Percentiles rank a stretch among this genome's conserved stretches.
phyloP scores from a whole-genome alignment of 768 basidiomycete species.

The Naganishia kalamii region DNA sequence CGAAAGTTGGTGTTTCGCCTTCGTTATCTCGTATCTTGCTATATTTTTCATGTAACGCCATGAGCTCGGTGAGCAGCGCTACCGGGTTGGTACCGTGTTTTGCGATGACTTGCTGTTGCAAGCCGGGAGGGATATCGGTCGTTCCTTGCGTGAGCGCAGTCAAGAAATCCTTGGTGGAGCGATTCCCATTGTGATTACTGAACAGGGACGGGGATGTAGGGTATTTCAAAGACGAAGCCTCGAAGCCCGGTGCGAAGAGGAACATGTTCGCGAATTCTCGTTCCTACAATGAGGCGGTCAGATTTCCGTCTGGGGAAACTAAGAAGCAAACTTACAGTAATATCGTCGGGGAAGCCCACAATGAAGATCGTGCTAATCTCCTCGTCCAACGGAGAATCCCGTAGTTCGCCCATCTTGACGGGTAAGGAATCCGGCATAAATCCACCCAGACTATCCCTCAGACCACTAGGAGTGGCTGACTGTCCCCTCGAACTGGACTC shows the following conservation, averaged over 20 bases:
- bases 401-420: not conserved
- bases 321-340: conserved; percentile 64
- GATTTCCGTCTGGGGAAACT: not conserved
- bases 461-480: conserved; percentile 3
- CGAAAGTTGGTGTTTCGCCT: not conserved
- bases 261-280: conserved; percentile 99
- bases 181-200: conserved; percentile 12
- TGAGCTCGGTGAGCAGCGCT: not conserved
- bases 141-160: conserved; percentile 8
- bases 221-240: conserved; percentile 95
- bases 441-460: conserved; percentile 4
- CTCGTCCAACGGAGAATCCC: conserved; percentile 48
- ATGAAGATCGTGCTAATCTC: conserved; percentile 97
- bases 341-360: conserved; percentile 97
- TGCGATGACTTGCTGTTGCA: conserved; percentile 22
- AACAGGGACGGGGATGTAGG: conserved; percentile 60
- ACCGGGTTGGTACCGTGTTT: conserved; percentile 11
- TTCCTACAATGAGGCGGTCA: conserved; percentile 56
- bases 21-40: not conserved
- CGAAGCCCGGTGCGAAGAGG: conserved; percentile 89
- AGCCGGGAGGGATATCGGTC: conserved; percentile 10
- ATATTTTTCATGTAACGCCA: conserved; percentile 6
- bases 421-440: not conserved
- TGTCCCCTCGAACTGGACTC: conserved; percentile 1
- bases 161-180: conserved; percentile 2